Evolutionary conservation across 2,329 filamentous ascomycete genomes (phyloP), one percentile per base, ranked within the genome.

Genomic region (Claviceps maximensis): DNA sequence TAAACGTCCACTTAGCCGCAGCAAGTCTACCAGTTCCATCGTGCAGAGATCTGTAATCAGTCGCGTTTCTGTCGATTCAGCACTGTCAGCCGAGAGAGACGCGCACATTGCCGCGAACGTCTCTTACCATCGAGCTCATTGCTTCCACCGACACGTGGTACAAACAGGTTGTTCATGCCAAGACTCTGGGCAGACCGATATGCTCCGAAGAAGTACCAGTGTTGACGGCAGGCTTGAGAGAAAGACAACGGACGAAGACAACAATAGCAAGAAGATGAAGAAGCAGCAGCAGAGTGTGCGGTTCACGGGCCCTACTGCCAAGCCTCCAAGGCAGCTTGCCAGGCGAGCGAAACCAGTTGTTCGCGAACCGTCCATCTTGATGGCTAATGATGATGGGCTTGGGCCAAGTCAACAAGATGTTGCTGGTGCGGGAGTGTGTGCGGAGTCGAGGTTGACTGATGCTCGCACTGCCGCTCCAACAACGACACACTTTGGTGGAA

Each of bases 61-160:
- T 1, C 65, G 77, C 21, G 70, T 77, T 49, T 69, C 74, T 50
- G 76, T 81, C 46, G 68, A 74, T 58, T 74, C 75, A 1, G 66
- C 64, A 12, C 63, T 64, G 12, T 63, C 68, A 3, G 76, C 77
- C 2, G 73, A 77, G 49, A 71, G 78, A 52, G 79, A 85, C 63
- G 83, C 83, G 8, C 75, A 80, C 41, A 73, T 77, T 41, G 83
- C 83, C 23, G 83, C 83, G 8, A 69, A 71, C 36, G 69, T 82
- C 60, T 84, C 83, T 1, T 86, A 79, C 61, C 64, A 69, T 7
- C 72, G 76, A 55, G 76, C 78, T 19, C 70, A 71, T 52, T 69
- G 77, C n/a, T 70, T 70, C 19, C 45, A 52, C 9, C 42, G 49
- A 47, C 55, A 48, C 12, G n/a, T 45, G 19, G 27, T 47, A 2